phyloP scores from a whole-genome alignment of 176 grass and related monocot species.

The Elaeis guineensis region DNA sequence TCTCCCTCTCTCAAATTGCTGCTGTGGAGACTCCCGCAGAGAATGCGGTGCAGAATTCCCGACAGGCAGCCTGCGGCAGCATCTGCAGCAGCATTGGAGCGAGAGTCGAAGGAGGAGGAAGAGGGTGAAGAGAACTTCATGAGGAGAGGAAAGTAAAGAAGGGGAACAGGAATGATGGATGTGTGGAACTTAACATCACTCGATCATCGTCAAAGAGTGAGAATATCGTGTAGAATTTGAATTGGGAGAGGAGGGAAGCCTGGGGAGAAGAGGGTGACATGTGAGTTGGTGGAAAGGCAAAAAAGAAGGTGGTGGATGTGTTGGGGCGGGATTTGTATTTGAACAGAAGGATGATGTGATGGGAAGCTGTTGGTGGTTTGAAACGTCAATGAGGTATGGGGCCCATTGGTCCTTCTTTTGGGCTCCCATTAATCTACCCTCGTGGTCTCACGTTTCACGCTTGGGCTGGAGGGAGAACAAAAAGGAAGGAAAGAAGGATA shows the following conservation, averaged over 20 bases:
- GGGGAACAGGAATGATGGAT: background rate
- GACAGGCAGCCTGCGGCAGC: slow-evolving; percentile 24
- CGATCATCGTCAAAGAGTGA: background rate
- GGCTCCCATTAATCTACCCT: no score
- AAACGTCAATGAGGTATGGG: no score
- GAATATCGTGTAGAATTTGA: slow-evolving; percentile 28
- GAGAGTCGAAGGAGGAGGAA: slow-evolving; percentile 10
- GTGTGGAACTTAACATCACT: background rate
- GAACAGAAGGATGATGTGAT: no score
- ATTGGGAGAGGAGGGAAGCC: slow-evolving; percentile 23
- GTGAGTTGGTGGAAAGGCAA: background rate
- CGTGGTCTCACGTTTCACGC: no score
- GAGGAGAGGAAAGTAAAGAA: slow-evolving; percentile 3
- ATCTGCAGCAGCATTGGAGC: background rate
- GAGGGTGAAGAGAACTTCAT: slow-evolving; percentile 38
- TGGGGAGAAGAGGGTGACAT: background rate
- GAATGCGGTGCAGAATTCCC: slow-evolving; percentile 44
- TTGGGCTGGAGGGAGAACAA: no score
- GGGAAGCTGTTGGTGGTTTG: no score
- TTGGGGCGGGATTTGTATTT: no score
- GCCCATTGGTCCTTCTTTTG: no score
- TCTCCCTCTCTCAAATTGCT: background rate
- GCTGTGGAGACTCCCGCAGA: slow-evolving; percentile 29
- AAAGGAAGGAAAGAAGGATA: no score
- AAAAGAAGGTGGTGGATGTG: no score